A percentile compares a stretch with the other conserved stretches of the same genome.
These are phyloP conservation scores for Astrocystis sublimbata DNA, from an alignment of 495 filamentous ascomycete species.

Conservation along the genomic window DNA sequence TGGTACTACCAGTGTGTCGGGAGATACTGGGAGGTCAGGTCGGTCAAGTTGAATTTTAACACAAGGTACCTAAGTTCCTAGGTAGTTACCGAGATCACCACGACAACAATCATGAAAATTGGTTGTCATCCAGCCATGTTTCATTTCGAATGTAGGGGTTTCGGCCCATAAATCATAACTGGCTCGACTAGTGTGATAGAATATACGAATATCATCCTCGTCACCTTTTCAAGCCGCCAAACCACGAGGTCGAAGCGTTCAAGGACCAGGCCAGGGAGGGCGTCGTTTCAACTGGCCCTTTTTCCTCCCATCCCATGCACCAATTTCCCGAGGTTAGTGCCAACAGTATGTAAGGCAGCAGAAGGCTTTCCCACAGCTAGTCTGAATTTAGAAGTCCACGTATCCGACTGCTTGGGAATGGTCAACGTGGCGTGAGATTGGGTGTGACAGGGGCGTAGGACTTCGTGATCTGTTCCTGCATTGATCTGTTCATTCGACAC, in stretches of 20 bases:
- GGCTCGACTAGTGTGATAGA: constrained; percentile 12
- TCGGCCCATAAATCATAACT: constrained; percentile 5
- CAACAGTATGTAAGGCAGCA: not conserved
- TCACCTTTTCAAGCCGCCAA: constrained; percentile 13
- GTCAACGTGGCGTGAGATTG: constrained; percentile 13
- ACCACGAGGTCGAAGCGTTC: not conserved
- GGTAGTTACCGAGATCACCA: no score
- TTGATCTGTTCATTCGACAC: not conserved
- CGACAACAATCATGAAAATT: not conserved
- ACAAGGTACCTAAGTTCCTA: no score
- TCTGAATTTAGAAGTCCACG: not conserved
- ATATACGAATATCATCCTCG: no score
- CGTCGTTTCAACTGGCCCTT: constrained; percentile 15
- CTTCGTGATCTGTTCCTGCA: constrained; percentile 2
- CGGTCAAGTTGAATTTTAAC: constrained; percentile 1
- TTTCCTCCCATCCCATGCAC: not conserved
- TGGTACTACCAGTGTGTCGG: not conserved
- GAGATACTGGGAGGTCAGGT: not conserved
- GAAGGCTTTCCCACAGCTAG: constrained; percentile 6
- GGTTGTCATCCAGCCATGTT: not conserved
- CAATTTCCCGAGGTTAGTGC: not conserved
- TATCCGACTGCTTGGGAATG: constrained; percentile 21
- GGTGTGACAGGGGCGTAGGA: not conserved
- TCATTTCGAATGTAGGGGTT: constrained; percentile 6
- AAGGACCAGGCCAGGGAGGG: not conserved